phyloP scores from a whole-genome alignment of 768 basidiomycete genomes.

The Megacollybia marginata region DNA sequence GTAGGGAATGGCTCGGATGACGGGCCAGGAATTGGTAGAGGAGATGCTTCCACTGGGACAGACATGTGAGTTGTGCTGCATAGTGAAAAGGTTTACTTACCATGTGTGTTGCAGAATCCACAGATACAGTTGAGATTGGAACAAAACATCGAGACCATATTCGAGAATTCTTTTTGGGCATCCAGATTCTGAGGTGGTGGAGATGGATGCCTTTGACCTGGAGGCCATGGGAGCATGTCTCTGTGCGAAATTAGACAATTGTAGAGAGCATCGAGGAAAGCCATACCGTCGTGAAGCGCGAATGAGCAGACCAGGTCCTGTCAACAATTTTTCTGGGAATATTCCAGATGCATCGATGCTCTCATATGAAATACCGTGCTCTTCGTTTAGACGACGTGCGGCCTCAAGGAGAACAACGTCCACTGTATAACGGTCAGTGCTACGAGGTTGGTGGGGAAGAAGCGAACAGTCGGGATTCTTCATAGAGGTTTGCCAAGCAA shows the following conservation, averaged over 20 bases:
- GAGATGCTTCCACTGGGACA: not conserved
- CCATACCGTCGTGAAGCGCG: constrained; percentile 19
- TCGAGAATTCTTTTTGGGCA: constrained; percentile 22
- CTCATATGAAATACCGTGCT: constrained; percentile 28
- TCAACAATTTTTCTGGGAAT: constrained; percentile 32
- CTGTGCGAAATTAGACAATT: constrained; percentile 7
- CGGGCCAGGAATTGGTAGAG: not conserved
- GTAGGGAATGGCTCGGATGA: not conserved
- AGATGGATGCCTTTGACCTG: no score
- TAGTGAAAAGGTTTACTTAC: no score
- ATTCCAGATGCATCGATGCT: constrained; percentile 42
- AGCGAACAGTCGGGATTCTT: constrained; percentile 24
- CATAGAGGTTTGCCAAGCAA: constrained; percentile 48
- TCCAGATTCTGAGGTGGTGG: not conserved
- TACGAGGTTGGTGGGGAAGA: not conserved
- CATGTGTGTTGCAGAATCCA: constrained; percentile 41
- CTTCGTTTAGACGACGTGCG: constrained; percentile 30
- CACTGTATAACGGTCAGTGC: constrained; percentile 19
- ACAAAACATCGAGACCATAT: constrained; percentile 39
- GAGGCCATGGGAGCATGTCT: no score
- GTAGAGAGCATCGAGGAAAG: not conserved
- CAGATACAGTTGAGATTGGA: constrained; percentile 43
- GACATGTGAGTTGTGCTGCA: no score
- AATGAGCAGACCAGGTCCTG: constrained; percentile 17
- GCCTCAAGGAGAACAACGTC: constrained; percentile 47